phyloP scores from a whole-genome alignment of 2,329 filamentous ascomycete genomes.

The Monilinia vaccinii-corymbosi region DNA sequence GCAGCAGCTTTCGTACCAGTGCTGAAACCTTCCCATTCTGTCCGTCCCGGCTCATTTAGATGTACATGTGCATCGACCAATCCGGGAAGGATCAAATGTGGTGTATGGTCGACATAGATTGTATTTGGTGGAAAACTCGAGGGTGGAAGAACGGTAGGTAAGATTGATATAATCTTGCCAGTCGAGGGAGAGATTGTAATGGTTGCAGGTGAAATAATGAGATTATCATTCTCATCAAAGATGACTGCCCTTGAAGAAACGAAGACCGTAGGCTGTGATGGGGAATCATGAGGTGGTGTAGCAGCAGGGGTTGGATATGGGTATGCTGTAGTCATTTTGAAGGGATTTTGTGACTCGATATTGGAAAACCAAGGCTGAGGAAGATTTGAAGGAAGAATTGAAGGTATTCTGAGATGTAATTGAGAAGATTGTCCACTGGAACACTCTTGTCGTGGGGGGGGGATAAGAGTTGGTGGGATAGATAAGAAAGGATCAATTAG shows the following conservation, averaged over 20 bases:
- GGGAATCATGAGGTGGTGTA: constrained; percentile 24
- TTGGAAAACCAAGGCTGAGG: not conserved
- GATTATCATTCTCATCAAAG: constrained; percentile 53
- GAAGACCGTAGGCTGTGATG: constrained; percentile 58
- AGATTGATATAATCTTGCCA: constrained; percentile 76
- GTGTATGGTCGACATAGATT: constrained; percentile 75
- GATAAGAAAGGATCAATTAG: not conserved
- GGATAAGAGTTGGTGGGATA: not conserved
- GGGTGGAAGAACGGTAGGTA: constrained; percentile 63
- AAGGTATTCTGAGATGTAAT: not conserved
- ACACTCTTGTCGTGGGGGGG: constrained; percentile 8
- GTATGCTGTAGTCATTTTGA: constrained; percentile 19
- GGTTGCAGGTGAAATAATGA: constrained; percentile 68
- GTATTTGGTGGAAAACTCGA: constrained; percentile 64
- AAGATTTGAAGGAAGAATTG: not conserved
- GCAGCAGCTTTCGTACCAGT: constrained; percentile 90
- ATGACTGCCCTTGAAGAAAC: constrained; percentile 78
- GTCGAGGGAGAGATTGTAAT: constrained; percentile 68
- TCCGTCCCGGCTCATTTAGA: constrained; percentile 91
- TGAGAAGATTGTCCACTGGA: not conserved
- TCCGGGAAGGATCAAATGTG: constrained; percentile 77
- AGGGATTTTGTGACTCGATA: not conserved
- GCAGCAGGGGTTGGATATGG: constrained; percentile 26
- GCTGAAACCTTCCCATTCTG: constrained; percentile 97
- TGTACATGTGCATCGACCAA: constrained; percentile 96